Base-by-base conservation (phyloP, 2,329 filamentous ascomycete species). In the Cordyceps fumosorosea region DNA sequence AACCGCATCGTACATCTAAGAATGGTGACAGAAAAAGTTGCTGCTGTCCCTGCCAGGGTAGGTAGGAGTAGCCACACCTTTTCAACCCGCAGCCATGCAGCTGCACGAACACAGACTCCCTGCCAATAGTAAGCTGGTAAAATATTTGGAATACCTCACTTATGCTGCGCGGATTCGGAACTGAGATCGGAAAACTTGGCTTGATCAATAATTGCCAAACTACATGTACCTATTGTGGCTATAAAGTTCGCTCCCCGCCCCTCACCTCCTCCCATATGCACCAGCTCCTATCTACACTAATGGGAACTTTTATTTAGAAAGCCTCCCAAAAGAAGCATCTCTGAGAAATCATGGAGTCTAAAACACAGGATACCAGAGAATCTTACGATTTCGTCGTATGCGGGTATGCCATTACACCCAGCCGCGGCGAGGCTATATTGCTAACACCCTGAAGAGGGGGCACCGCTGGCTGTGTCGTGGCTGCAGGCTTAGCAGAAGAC, bases 391-490 rank as follows among this genome's bases (percentile, higher is more conserved):
- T 74, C 54, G 70, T 74, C 53, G 61, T 74, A 40, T 74, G 72
- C 62, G 73, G 73, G 72, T 73, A 64, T 66, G 72, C 65, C 26
- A n/a, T 45, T 5, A 5, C 22, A 42, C 22, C 42, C 11, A 24
- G 20, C n/a, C 26, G 4, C 12, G 12, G 4, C 42, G 14, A 48
- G 8, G 20, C 12, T n/a, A n/a, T 7, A 12, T 11, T 32, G 22
- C 50, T 61, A 29, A 61, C 20, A 7, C 51, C 10, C 14, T 48
- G 32, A 42, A 71, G 72, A 47, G 75, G 74, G 37, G 75, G 75
- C 20, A 76, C 74, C 8, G 65, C 73, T 6, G 74, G 74, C 11
- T 75, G 74, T 54, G 74, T 76, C 20, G 67, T 76, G 29, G 74
- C 74, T 50, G 68, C 69, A 29, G 70, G 74, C n/a, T 69, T 76